These are phyloP conservation scores for Vanrija humicola DNA, from an alignment of 1,284 basidiomycete genomes.

Conservation along the genomic window DNA sequence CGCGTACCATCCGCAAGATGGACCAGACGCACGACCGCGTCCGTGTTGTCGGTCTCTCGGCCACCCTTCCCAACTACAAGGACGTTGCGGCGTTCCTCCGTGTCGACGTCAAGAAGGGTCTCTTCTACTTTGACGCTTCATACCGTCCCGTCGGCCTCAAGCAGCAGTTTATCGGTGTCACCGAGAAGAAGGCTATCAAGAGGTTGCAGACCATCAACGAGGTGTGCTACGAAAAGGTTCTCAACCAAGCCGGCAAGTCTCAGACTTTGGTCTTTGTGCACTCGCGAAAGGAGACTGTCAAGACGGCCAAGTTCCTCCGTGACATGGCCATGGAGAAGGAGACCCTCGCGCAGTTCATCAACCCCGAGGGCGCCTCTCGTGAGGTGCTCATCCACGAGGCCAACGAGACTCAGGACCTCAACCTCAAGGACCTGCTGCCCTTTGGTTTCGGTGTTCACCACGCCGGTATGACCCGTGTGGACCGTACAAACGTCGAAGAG, in stretches of 20 bases:
- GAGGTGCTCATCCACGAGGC: constrained; percentile 84
- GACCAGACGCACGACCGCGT: constrained; percentile 92
- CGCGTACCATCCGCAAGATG: constrained; percentile 88
- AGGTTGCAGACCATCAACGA: constrained; percentile 98
- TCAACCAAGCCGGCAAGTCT: constrained; percentile 80
- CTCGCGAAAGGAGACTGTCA: constrained; percentile 96
- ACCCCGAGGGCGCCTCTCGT: constrained; percentile 79
- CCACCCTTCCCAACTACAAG: constrained; percentile 95
- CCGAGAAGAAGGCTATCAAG: constrained; percentile 99
- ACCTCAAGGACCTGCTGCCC: constrained; percentile 84
- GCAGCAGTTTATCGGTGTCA: constrained; percentile 96
- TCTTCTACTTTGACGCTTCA: constrained; percentile 96
- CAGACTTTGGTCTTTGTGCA: constrained; percentile 91
- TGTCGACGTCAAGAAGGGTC: constrained; percentile 83
- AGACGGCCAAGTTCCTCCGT: constrained; percentile 91
- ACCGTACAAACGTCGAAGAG: constrained; percentile 89
- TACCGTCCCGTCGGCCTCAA: constrained; percentile 92
- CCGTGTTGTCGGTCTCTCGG: constrained; percentile 90
- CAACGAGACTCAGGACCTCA: constrained; percentile 71
- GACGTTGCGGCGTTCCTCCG: constrained; percentile 98
- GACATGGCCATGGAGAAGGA: constrained; percentile 96
- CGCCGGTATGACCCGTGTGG: constrained; percentile 96
- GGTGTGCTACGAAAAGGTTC: constrained; percentile 97
- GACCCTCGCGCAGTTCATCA: constrained; percentile 91
- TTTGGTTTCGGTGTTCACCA: constrained; percentile 99